Evolutionary conservation across 805 yeast species (phyloP), one percentile per base, ranked within the genome.

Genomic region (Wickerhamomyces canadensis): DNA sequence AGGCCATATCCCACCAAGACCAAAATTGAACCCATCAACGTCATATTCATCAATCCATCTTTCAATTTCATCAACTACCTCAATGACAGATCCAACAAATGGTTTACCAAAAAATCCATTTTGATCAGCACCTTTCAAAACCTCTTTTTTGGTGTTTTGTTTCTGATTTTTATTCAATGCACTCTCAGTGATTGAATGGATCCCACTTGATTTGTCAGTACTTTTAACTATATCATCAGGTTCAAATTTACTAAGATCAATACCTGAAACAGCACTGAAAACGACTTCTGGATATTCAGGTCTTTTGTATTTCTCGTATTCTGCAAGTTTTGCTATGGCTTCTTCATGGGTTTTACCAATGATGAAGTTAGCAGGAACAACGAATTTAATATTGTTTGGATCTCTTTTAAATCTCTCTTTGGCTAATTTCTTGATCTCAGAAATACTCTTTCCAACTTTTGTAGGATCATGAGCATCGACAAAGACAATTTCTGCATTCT

Each of bases 231-330:
- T 8, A 31, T 62, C 67, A 35, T 61, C 62, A 33, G 47, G 40
- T 11, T 45, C 53, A 44, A 47, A 64, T 28, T 59, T 47, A 21
- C 60, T 52, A 24, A 65, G 49, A 37, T 65, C 69, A 35, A 64
- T 52, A 2, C 68, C 70, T 4, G 67, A 61, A 62, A 67, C 60
- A 10, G 69, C 70, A 30, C 67, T 52, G 38, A 65, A 62, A 12
- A 62, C 45, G 1, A 64, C 65, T 36, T 62, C 62, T 2, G 61
- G 63, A 12, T 65, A 67, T 33, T 61, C 67, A 37, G 53, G 62
- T 9, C 57, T 60, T 31, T 54, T 57, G 13, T 38, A 37, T 35
- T 50, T 44, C 32, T 26, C 50, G 35, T 35, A 58, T 7, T 59
- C 57, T 28, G 48, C 43, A 34, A 44, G 51, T 36, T 65, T 65